Base-by-base conservation (phyloP, 192 early-diverging fungal species). In the Backusella mclennaniae region DNA sequence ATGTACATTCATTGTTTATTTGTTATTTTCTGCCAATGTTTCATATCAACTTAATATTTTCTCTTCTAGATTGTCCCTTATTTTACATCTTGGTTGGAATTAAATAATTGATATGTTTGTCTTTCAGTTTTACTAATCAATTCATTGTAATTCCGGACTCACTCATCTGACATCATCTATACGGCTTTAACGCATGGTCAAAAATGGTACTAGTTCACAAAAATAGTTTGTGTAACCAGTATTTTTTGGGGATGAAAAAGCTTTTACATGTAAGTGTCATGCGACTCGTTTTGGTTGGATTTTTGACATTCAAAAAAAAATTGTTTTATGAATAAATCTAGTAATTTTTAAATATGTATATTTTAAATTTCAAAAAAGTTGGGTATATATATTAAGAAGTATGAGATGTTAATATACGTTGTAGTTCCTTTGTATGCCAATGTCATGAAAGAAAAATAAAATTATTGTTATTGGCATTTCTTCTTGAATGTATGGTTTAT, bases 401-500 rank as follows among this genome's bases (percentile, higher is more conserved):
- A 71, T 71, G 70, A 33, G 70, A 71, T 33, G 70, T 71, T 29
- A 71, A 44, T 29, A 71, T 71, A 71, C 70, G 70, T 71, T 71
- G 70, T 6, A 71, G 42, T 33, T 71, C 70, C 70, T 71, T 21
- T 23, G 12, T 49, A 35, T 14, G 35, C 12, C 23, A 26, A 33
- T 52, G 4, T 29, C 7, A n/a, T 6, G 2, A 31, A 11, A 49
- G 15, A 33, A 68, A 67, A 39, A 46, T 21, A 71, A 42, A 35
- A 21, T 46, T n/a, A 72, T 35, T 15, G 6, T 68, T n/a, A 53
- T 35, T 68, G 38, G 35, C 11, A 41, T 23, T 35, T 26, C 21
- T 21, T 71, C 4, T 26, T 71, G 4, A 23, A 15, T 14, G 35
- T 39, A 41, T 17, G 4, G 2, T 15, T n/a, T 14, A 44, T 39